Evolutionary conservation across 768 basidiomycete species (phyloP).

Genomic region (Leccinum arenicola): DNA sequence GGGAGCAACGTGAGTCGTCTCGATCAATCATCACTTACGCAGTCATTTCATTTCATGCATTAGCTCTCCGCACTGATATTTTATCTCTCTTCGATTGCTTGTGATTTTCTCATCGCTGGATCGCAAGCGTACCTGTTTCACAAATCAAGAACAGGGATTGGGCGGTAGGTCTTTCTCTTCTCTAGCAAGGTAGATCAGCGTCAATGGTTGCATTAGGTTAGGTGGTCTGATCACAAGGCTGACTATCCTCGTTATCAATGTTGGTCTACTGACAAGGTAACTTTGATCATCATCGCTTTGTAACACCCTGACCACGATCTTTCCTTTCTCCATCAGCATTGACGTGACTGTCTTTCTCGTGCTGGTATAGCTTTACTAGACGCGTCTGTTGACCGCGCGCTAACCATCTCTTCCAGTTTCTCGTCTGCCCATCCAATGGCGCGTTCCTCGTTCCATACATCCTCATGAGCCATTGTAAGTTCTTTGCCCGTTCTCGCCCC

Average conservation of each 20-base stretch:
- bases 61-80: slow-evolving; percentile 33
- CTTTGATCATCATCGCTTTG: not conserved
- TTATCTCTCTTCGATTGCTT: slow-evolving; percentile 32
- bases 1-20: slow-evolving; percentile 29
- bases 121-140: slow-evolving; percentile 34
- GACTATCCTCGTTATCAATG: slow-evolving; percentile 35
- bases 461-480: slow-evolving; percentile 37
- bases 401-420: slow-evolving; percentile 24
- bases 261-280: slow-evolving; percentile 37
- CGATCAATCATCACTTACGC: not conserved
- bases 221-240: slow-evolving; percentile 33
- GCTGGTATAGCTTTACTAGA: slow-evolving; percentile 10
- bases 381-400: not conserved
- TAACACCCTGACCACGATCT: not conserved
- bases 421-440: slow-evolving; percentile 35
- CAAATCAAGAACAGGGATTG: slow-evolving; percentile 29
- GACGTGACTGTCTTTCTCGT: slow-evolving; percentile 30
- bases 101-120: slow-evolving; percentile 34
- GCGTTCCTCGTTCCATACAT: slow-evolving; percentile 37
- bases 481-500: not conserved
- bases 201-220: slow-evolving; percentile 17
- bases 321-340: slow-evolving; percentile 17
- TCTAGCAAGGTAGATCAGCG: not conserved
- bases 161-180: slow-evolving; percentile 20
- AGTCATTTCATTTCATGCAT: not conserved